phyloP scores from a whole-genome alignment of 1,284 basidiomycete species.

The Cryptococcus hybrid region DNA sequence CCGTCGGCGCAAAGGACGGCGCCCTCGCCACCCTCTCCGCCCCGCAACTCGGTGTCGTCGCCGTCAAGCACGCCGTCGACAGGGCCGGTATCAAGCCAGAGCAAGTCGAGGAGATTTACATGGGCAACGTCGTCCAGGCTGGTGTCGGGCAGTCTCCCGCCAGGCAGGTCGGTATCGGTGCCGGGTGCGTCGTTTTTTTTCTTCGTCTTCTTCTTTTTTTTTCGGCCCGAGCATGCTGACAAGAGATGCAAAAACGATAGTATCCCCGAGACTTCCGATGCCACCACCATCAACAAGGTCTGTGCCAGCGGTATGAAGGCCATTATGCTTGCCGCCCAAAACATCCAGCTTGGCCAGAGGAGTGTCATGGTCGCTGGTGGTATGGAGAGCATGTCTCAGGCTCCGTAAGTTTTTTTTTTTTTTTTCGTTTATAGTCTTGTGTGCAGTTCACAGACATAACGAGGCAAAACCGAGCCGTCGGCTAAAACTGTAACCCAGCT shows the following conservation, averaged over 20 bases:
- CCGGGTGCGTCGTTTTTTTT: slow-evolving; percentile 58
- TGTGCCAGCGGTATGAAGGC: slow-evolving; percentile 96
- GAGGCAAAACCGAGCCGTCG: no score
- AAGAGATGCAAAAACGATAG: slow-evolving; percentile 13
- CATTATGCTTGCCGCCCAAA: slow-evolving; percentile 88
- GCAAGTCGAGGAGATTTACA: slow-evolving; percentile 89
- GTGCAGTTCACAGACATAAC: no score
- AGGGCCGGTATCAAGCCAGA: slow-evolving; percentile 76
- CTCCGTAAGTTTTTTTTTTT: slow-evolving; percentile 63
- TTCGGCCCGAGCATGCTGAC: background rate
- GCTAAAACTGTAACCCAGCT: slow-evolving; percentile 6
- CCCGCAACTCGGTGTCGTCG: slow-evolving; percentile 82
- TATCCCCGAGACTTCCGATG: slow-evolving; percentile 79
- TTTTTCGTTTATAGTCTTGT: background rate
- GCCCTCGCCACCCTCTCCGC: slow-evolving; percentile 84
- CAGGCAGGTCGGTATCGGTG: slow-evolving; percentile 85
- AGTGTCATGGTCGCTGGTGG: slow-evolving; percentile 88
- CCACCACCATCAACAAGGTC: slow-evolving; percentile 99
- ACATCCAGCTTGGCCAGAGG: slow-evolving; percentile 77
- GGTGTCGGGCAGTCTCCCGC: slow-evolving; percentile 95
- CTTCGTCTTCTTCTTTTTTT: no score
- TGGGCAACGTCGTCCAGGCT: slow-evolving; percentile 95
- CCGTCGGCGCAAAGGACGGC: slow-evolving; percentile 91
- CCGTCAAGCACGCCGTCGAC: slow-evolving; percentile 85
- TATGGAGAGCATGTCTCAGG: slow-evolving; percentile 97